Conservation (phyloP, 768 basidiomycete species). For the Macrocybe gigantea region DNA sequence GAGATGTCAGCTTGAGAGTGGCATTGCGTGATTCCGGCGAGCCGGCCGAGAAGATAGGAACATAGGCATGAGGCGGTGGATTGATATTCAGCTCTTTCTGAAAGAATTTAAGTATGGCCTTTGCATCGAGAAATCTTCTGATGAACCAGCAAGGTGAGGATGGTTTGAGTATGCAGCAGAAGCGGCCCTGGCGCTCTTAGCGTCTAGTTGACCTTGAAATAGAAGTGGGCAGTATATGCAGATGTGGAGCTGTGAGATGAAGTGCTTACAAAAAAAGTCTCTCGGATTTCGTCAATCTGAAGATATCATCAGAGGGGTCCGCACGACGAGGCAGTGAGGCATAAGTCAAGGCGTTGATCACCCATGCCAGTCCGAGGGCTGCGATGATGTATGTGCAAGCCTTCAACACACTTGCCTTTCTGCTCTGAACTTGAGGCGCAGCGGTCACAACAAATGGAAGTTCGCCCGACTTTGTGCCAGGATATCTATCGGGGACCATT, state of each 20-base stretch:
- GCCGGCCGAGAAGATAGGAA: slow-evolving; percentile 68
- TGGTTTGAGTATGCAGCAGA: slow-evolving; percentile 58
- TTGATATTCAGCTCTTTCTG: slow-evolving; percentile 56
- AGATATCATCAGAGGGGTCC: slow-evolving; percentile 1
- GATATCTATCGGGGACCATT: no score
- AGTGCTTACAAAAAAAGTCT: slow-evolving; percentile 15
- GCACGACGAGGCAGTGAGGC: background rate
- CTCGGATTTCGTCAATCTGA: slow-evolving; percentile 12
- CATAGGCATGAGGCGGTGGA: slow-evolving; percentile 23
- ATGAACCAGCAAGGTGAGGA: slow-evolving; percentile 68
- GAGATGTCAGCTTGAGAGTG: slow-evolving; percentile 48
- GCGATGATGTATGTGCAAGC: no score
- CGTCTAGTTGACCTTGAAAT: slow-evolving; percentile 42
- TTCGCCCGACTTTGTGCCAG: no score
- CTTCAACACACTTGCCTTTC: no score
- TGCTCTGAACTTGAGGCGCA: no score
- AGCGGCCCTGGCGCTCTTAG: slow-evolving; percentile 49
- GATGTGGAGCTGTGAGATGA: background rate
- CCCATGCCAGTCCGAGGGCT: background rate
- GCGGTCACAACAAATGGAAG: no score
- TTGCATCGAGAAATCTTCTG: slow-evolving; percentile 58
- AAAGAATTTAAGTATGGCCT: slow-evolving; percentile 61
- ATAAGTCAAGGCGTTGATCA: background rate
- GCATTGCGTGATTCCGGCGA: slow-evolving; percentile 59
- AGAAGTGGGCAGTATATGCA: background rate